Percentiles rank a stretch among this genome's conserved stretches.
Evolutionary conservation across 139 green algal species (phyloP).

Genomic region (Trebouxia sp.): DNA sequence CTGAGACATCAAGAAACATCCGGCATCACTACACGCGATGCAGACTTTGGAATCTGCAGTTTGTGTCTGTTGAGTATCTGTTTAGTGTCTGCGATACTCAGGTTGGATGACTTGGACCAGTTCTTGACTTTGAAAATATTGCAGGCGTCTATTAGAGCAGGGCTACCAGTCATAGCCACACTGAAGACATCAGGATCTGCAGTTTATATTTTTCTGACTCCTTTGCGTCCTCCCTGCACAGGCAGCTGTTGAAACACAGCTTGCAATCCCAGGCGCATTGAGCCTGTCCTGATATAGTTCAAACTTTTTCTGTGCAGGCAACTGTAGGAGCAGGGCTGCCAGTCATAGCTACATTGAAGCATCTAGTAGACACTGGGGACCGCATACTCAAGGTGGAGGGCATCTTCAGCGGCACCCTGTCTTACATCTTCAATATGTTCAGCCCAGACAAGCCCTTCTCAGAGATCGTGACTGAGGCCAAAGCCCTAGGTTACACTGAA

Average conservation of each 20-base stretch:
- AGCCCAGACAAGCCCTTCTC: slow-evolving; percentile 61
- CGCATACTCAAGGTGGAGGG: slow-evolving; percentile 79
- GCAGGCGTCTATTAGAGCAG: too few relatives aligned
- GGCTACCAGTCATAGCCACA: too few relatives aligned
- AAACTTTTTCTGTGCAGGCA: slow-evolving; percentile 43
- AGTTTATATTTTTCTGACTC: too few relatives aligned
- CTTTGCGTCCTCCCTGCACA: not conserved
- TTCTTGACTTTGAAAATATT: too few relatives aligned
- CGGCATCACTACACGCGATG: too few relatives aligned
- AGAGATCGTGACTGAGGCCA: slow-evolving; percentile 80
- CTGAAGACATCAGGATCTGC: too few relatives aligned
- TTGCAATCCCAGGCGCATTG: too few relatives aligned
- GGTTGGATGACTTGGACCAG: too few relatives aligned
- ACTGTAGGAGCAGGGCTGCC: slow-evolving; percentile 95
- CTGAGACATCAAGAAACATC: too few relatives aligned
- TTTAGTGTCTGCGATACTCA: too few relatives aligned
- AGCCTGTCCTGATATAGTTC: not conserved
- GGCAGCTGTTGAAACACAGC: not conserved
- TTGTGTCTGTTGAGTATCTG: too few relatives aligned
- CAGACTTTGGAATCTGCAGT: too few relatives aligned
- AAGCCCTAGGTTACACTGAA: slow-evolving; percentile 90
- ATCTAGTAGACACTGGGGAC: slow-evolving; percentile 91
- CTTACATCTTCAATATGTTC: slow-evolving; percentile 98
- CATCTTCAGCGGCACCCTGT: slow-evolving; percentile 95
- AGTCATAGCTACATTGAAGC: slow-evolving; percentile 92